phyloP scores from a whole-genome alignment of 2,329 filamentous ascomycete genomes.

The Pseudophaeomoniella oleicola region DNA sequence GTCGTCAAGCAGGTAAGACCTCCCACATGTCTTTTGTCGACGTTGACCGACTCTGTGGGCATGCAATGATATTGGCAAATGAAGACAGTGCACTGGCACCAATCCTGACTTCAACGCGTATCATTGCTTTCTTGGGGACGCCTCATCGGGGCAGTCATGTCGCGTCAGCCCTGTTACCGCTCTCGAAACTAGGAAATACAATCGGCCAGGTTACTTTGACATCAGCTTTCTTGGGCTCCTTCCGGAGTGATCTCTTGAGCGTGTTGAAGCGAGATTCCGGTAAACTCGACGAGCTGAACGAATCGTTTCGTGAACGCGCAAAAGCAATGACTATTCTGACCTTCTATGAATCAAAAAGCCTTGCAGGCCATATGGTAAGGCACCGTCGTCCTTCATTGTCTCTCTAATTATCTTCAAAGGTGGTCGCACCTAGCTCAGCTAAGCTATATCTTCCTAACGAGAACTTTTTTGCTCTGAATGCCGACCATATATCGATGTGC shows the following conservation, averaged over 20 bases:
- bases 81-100: conserved; percentile 5
- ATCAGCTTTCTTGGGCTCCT: conserved; percentile 2
- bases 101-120: conserved; percentile 3
- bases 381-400: conserved; percentile 4
- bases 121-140: conserved; percentile 6
- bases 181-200: conserved; percentile 3
- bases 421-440: conserved; percentile 5
- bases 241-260: conserved; percentile 3
- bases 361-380: no score
- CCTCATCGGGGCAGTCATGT: conserved; percentile 6
- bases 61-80: conserved; percentile 8
- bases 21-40: not conserved
- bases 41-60: not conserved
- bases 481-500: conserved; percentile 7
- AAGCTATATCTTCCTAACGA: conserved; percentile 4
- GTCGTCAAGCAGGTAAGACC: conserved; percentile 7
- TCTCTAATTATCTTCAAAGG: no score
- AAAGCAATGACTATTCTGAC: conserved; percentile 4
- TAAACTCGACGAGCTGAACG: conserved; percentile 5
- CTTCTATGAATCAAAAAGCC: conserved; percentile 9
- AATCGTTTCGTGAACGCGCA: conserved; percentile 5
- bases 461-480: conserved; percentile 4
- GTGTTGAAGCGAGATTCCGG: conserved; percentile 5
- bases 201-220: conserved; percentile 2
- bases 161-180: conserved; percentile 3